A percentile compares a stretch with the other conserved stretches of the same genome.
Evolutionary conservation across 805 yeast species (phyloP).

Genomic region (Vanderwaltozyma tropicalis): DNA sequence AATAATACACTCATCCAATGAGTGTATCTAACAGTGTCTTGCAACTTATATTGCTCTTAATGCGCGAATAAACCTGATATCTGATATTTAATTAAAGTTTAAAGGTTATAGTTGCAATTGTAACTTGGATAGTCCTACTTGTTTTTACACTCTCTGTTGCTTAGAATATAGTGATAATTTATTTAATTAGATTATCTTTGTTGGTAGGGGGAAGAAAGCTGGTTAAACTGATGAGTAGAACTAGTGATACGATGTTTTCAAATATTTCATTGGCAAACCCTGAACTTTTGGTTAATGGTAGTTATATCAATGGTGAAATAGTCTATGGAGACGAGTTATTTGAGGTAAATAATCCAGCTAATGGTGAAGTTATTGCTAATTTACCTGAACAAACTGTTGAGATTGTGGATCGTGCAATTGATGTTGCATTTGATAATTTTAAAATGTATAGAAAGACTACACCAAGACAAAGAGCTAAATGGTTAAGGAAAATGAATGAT

Average conservation of each 20-base stretch:
- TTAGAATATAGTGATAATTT: too few species aligned
- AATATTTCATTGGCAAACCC: not conserved
- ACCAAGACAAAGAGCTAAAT: constrained; percentile 40
- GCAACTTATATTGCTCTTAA: too few species aligned
- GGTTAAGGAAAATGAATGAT: constrained; percentile 40
- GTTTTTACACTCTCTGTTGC: too few species aligned
- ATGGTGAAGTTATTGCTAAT: constrained; percentile 42
- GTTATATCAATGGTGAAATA: constrained; percentile 57
- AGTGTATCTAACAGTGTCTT: too few species aligned
- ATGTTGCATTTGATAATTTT: constrained; percentile 39
- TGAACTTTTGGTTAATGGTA: constrained; percentile 25
- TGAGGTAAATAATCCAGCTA: constrained; percentile 69
- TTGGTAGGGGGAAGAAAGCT: too few species aligned
- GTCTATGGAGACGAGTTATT: constrained; percentile 36
- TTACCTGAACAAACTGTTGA: constrained; percentile 55
- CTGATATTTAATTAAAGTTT: too few species aligned
- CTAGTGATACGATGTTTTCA: not conserved
- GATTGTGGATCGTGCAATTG: constrained; percentile 46
- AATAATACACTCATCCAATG: too few species aligned
- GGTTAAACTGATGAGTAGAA: too few species aligned
- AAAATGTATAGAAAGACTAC: constrained; percentile 36
- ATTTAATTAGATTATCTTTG: too few species aligned
- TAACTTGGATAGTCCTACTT: too few species aligned
- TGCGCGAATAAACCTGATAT: too few species aligned
- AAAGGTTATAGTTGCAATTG: too few species aligned